Evolutionary conservation across 148 eudicot genomes (phyloP).

Genomic region (Spergularia bocconei): DNA sequence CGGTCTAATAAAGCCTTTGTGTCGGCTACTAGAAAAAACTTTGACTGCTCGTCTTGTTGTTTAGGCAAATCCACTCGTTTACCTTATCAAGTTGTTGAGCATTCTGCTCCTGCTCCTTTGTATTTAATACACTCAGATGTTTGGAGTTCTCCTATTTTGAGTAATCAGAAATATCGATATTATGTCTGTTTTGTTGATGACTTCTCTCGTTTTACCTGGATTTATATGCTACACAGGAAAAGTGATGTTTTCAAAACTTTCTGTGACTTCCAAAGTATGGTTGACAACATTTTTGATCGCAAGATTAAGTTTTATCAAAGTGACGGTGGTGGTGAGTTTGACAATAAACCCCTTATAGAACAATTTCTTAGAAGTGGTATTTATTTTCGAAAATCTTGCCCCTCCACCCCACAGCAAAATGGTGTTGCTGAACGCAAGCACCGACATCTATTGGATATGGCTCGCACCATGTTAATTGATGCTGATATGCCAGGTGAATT

Average conservation of each 20-base stretch:
- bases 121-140: not conserved
- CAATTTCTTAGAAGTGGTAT: not conserved
- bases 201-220: not conserved
- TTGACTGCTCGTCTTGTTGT: no score
- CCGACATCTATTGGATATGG: not conserved
- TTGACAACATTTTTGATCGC: not conserved
- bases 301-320: not conserved
- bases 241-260: not conserved
- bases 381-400: conserved; percentile 13
- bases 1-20: no score
- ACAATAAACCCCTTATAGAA: not conserved
- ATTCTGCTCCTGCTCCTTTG: not conserved
- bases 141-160: not conserved
- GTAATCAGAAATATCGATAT: not conserved
- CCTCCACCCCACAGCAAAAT: conserved; percentile 1
- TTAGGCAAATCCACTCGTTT: no score
- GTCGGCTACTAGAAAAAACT: no score
- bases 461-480: conserved; percentile 3
- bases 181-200: not conserved
- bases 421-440: conserved; percentile 5
- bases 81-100: no score
- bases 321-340: not conserved
- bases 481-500: not conserved
- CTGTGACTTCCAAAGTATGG: not conserved
- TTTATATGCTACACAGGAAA: not conserved